Conservation (phyloP, 1,284 basidiomycete species). For the Leccinum insolens region DNA sequence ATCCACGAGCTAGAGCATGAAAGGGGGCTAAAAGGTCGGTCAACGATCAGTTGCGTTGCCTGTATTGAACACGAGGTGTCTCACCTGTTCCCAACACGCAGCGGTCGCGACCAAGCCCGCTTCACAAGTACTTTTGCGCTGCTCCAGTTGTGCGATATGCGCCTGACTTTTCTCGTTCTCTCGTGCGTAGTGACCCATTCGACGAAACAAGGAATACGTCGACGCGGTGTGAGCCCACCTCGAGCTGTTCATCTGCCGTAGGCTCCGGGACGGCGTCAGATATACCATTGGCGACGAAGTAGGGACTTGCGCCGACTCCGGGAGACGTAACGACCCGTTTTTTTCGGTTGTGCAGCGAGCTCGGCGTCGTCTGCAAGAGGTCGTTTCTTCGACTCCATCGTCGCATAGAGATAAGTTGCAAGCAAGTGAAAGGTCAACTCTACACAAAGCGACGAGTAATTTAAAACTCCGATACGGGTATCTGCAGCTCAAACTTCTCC, state of each 20-base stretch:
- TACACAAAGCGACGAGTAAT: slow-evolving; percentile 13
- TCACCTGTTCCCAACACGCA: slow-evolving; percentile 90
- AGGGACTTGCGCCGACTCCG: slow-evolving; percentile 58
- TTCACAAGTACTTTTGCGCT: slow-evolving; percentile 73
- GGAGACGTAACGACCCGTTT: slow-evolving; percentile 59
- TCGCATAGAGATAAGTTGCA: slow-evolving; percentile 22
- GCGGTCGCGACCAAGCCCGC: slow-evolving; percentile 80
- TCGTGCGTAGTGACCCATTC: slow-evolving; percentile 90
- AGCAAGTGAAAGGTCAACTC: slow-evolving; percentile 2
- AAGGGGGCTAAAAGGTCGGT: not conserved
- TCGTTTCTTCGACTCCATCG: slow-evolving; percentile 68
- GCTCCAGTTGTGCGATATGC: slow-evolving; percentile 75
- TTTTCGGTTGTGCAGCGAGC: slow-evolving; percentile 50
- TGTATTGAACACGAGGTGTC: slow-evolving; percentile 3
- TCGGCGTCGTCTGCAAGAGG: slow-evolving; percentile 60
- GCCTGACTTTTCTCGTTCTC: slow-evolving; percentile 73
- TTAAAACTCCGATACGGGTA: slow-evolving; percentile 29
- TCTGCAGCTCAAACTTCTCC: slow-evolving; percentile 39
- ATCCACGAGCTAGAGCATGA: slow-evolving; percentile 57
- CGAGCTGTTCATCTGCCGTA: slow-evolving; percentile 65
- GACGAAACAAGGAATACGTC: slow-evolving; percentile 70
- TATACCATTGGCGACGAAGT: slow-evolving; percentile 45
- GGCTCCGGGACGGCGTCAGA: slow-evolving; percentile 52
- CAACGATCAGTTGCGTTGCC: slow-evolving; percentile 6
- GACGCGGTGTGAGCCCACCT: slow-evolving; percentile 51